Base-by-base conservation (phyloP, 192 early-diverging fungal species). In the Coemansia biformis region DNA sequence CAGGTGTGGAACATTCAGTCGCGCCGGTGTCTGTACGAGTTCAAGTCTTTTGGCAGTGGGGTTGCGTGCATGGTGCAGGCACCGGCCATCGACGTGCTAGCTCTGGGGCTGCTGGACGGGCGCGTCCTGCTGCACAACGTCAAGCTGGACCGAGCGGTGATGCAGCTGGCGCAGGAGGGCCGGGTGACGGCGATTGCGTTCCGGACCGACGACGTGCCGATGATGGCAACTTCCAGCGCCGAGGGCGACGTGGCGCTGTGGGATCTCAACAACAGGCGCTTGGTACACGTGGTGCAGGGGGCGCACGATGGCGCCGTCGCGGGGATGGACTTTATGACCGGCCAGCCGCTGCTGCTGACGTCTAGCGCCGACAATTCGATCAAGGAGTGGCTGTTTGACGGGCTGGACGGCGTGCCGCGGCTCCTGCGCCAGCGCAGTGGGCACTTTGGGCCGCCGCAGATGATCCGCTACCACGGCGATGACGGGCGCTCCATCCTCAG, bases 371-470 rank as follows among this genome's bases (percentile, higher is more conserved):
- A 99, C 69, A 99, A 99, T 53, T 73, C 93, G 19, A 78, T 99
- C 48, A 91, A 92, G 75, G 86, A 93, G 74, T 99, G 94, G 93
- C 81, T 95, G 28, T 99, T 97, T 76, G 94, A 99, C 55, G 78
- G 75, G 13, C 51, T 79, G 5, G 90, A 92, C 63, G 86, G 86
- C 21, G 61, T 67, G 11, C 91, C 91, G 21, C 80, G 90, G 8
- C 68, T 94, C 8, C 70, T 95, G 43, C 91, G 88, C 26, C 86
- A 79, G 8, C 83, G 91, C 13, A 82, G 80, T 40, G 96, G 96
- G 4, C 93, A 98, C 79, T 76, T 81, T 54, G 73, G 81, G 12
- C 88, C 94, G 24, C 94, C 96, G 16, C 82, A 86, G 37, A 66
- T 77, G 51, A 81, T 93, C 52, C 52, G 82, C 36, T 89, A 86